A percentile compares a stretch with the other conserved stretches of the same genome.
Evolutionary conservation across 169 alveolate species (phyloP).

Genomic region (Cryptosporidium sp.): DNA sequence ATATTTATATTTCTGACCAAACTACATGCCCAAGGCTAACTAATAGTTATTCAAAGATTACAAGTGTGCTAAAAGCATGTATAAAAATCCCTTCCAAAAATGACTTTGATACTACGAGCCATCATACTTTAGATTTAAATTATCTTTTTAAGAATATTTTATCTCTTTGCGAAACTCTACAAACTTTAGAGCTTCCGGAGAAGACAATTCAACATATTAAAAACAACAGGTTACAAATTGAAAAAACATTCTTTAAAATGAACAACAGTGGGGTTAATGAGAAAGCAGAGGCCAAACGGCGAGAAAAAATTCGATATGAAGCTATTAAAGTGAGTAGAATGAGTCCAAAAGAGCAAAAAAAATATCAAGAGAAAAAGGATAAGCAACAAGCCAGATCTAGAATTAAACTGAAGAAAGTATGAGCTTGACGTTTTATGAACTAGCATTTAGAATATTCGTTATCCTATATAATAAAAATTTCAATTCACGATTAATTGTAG

Average conservation of each 20-base stretch:
- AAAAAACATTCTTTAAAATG: conserved; percentile 13
- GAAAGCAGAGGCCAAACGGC: conserved; percentile 32
- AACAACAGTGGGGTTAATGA: conserved; percentile 11
- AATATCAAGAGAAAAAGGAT: conserved; percentile 69
- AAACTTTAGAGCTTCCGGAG: conserved; percentile 21
- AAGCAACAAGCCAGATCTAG: conserved; percentile 52
- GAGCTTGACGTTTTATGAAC: not conserved
- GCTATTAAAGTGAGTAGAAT: conserved; percentile 34
- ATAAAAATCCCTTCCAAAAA: conserved; percentile 20
- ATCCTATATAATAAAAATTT: not conserved
- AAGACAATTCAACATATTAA: conserved; percentile 53
- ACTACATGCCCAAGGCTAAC: conserved; percentile 69
- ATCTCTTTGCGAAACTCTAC: conserved; percentile 13
- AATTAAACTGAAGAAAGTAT: conserved; percentile 29
- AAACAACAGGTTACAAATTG: conserved; percentile 34
- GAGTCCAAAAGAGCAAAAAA: conserved; percentile 73
- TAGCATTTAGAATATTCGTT: not conserved
- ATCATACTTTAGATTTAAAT: not conserved
- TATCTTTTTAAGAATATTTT: conserved; percentile 35
- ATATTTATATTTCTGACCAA: conserved; percentile 66
- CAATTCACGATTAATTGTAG: not conserved
- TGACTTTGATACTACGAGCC: conserved; percentile 16
- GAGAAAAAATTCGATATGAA: conserved; percentile 47
- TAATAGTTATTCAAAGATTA: conserved; percentile 19
- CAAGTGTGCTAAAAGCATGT: conserved; percentile 21